Base-by-base conservation (phyloP, 352 stramenopile species). In the Discostella stelligera region DNA sequence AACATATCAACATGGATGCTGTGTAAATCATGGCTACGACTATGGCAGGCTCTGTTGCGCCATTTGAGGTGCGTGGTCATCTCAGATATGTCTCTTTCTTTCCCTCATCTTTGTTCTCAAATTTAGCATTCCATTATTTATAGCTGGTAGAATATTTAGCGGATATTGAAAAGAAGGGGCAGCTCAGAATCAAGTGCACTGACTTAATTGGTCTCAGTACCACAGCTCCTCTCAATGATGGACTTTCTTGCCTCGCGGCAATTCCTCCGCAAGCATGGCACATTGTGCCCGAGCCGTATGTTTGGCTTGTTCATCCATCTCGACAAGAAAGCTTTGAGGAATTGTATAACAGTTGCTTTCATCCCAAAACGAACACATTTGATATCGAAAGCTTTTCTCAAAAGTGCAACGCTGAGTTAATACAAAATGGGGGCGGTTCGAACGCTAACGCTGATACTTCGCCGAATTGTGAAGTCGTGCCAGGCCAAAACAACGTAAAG, bases 1-100 rank as follows among this genome's bases (percentile, higher is more conserved):
- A 50, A 91, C 85, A 0, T 93, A 91, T 79, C 27, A 87, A 72
- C 74, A 90, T 66, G 87, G 87, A 16, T 69, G 82, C 52, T 89
- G 81, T 62, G 32, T 74, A 20, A 74, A 90, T 77, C 91, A 88
- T 52, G 71, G 54, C 10, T 93, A 85, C 53, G 85, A 90, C 44
- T 93, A 93, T 66, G 87, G 85, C 10, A 80, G 68, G n/a, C 69
- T 73, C 84, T 23, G 84, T 84, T 62, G 74, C 73, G 25, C 67
- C 81, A 41, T 53, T 56, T 18, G 77, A 88, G 21, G 71, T 72
- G 59, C 20, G 49, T 60, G 32, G 55, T 32, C 27, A 5, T 32
- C 27, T 2, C 27, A 6, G 27, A 6, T 32, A 6, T 32, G 27
- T 32, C 27, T 32, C 27, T 32, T 32, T 32, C 27, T 32, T 6